Evolutionary conservation across 257 asterid species (phyloP).

Genomic region (Haberlea rhodopensis): DNA sequence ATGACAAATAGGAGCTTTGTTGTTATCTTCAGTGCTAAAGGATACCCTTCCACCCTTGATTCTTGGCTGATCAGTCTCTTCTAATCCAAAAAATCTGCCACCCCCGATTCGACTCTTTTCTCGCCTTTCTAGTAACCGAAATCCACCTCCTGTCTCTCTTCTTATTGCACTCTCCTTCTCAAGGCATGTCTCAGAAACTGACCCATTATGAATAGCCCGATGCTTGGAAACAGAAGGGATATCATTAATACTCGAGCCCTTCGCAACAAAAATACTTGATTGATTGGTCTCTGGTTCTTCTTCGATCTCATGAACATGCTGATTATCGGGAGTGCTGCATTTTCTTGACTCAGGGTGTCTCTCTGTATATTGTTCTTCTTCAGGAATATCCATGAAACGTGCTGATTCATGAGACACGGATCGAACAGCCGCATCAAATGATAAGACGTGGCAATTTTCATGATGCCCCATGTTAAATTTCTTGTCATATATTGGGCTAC

Average conservation of each 20-base stretch:
- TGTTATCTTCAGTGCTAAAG: slow-evolving; percentile 72
- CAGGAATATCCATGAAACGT: slow-evolving; percentile 64
- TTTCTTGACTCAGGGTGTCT: slow-evolving; percentile 33
- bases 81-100: slow-evolving; percentile 83
- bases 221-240: slow-evolving; percentile 29
- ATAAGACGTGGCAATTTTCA: slow-evolving; percentile 52
- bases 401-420: slow-evolving; percentile 81
- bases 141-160: slow-evolving; percentile 96
- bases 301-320: slow-evolving; percentile 54
- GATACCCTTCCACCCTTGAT: slow-evolving; percentile 82
- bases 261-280: background rate
- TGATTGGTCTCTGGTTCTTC: slow-evolving; percentile 48
- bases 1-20: slow-evolving; percentile 44
- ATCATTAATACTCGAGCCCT: slow-evolving; percentile 25
- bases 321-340: slow-evolving; percentile 31
- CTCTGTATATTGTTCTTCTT: slow-evolving; percentile 47
- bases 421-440: slow-evolving; percentile 89
- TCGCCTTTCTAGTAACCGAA: slow-evolving; percentile 84
- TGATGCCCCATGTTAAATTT: slow-evolving; percentile 48
- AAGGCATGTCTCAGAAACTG: slow-evolving; percentile 40
- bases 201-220: slow-evolving; percentile 43
- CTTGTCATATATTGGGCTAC: slow-evolving; percentile 64
- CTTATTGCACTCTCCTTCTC: slow-evolving; percentile 96
- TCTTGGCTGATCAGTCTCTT: slow-evolving; percentile 73
- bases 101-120: slow-evolving; percentile 72